These are phyloP conservation scores for Coix lacrymajobi DNA, from an alignment of 176 grass and related monocot species.

Conservation along the genomic window DNA sequence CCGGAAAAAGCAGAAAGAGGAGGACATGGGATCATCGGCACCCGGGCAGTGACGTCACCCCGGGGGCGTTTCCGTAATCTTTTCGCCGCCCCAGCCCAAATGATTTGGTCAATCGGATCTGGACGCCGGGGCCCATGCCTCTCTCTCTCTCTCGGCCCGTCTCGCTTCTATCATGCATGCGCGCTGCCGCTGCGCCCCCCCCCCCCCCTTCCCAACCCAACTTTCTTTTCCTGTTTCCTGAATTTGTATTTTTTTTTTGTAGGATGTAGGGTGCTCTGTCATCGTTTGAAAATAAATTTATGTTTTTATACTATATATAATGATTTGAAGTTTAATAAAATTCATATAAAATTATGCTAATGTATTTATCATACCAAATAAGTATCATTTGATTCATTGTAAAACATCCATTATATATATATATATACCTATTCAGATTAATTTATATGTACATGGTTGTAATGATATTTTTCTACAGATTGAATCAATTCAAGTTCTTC, in stretches of 20 bases:
- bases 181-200: neutral
- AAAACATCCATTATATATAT: neutral
- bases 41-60: constrained; percentile 26
- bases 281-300: no score
- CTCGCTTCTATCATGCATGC: neutral
- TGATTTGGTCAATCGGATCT: constrained; percentile 61
- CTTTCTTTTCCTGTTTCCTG: neutral
- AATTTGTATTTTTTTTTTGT: neutral
- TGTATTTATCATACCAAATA: no score
- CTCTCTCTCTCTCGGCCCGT: neutral
- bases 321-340: no score
- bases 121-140: constrained; percentile 22
- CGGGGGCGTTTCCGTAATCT: neutral
- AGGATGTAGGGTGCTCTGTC: no score
- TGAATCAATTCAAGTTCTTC: neutral
- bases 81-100: neutral
- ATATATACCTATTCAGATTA: neutral
- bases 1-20: neutral
- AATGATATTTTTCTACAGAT: neutral
- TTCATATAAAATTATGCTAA: no score
- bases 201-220: no score
- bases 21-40: neutral
- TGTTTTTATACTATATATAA: no score
- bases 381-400: no score
- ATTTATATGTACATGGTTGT: neutral